Evolutionary conservation across 129 eudicot species (phyloP).

Genomic region (Lactuca saligna): DNA sequence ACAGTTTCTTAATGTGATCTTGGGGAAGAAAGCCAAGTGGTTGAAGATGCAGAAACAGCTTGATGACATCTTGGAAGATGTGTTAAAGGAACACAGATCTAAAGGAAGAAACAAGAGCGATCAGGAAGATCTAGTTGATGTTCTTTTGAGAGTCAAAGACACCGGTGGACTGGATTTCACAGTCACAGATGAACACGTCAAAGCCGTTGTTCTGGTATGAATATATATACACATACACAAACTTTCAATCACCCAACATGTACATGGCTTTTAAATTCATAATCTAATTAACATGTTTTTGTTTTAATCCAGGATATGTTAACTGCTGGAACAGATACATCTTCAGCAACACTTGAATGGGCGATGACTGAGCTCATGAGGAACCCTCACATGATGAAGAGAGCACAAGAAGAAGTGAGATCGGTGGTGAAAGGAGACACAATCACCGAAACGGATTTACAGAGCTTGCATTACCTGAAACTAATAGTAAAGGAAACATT

Average conservation of each 20-base stretch:
- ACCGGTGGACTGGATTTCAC: neutral
- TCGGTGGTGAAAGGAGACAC: neutral
- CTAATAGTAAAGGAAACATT: constrained; percentile 1
- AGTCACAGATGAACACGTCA: neutral
- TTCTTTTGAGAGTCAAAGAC: neutral
- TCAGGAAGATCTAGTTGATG: constrained; percentile 9
- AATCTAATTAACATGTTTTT: neutral
- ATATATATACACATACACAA: neutral
- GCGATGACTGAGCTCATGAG: constrained; percentile 5
- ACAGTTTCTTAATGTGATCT: neutral
- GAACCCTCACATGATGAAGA: constrained; percentile 4
- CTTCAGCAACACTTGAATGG: constrained; percentile 6
- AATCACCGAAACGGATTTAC: neutral
- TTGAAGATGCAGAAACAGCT: constrained; percentile 1
- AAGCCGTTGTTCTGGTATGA: constrained; percentile 8
- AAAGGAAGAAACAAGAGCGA: neutral
- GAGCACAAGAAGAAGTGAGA: neutral
- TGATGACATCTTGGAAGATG: neutral
- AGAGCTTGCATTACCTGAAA: neutral
- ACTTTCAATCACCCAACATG: no score
- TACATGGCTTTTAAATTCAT: no score
- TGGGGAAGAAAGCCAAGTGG: neutral
- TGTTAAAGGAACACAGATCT: neutral
- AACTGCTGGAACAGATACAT: constrained; percentile 5
- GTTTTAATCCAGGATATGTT: neutral